Evolutionary conservation across 495 filamentous ascomycete genomes (phyloP).

Genomic region (Haplographium delicatum): DNA sequence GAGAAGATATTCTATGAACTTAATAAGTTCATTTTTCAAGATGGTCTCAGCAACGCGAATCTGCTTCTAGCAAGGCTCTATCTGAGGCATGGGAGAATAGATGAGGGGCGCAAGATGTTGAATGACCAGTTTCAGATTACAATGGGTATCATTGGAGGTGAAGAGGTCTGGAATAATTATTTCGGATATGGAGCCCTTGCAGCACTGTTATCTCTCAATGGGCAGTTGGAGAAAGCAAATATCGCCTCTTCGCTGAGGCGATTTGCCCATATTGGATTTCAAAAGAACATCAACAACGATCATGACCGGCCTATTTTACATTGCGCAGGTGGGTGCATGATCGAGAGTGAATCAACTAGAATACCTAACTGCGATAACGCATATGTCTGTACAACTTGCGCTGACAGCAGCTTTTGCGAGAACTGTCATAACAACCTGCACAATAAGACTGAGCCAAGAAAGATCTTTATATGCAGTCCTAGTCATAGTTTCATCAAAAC

Average conservation of each 20-base stretch:
- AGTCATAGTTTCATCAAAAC: slow-evolving; percentile 12
- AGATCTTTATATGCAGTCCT: slow-evolving; percentile 8
- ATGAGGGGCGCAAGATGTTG: slow-evolving; percentile 8
- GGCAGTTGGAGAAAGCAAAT: slow-evolving; percentile 11
- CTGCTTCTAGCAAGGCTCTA: slow-evolving; percentile 12
- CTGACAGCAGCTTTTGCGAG: slow-evolving; percentile 10
- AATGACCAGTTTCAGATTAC: slow-evolving; percentile 11
- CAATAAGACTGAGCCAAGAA: slow-evolving; percentile 3
- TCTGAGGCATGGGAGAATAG: slow-evolving; percentile 8
- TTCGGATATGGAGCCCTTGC: slow-evolving; percentile 9
- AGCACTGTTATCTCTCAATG: slow-evolving; percentile 8
- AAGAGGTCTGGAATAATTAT: slow-evolving; percentile 3
- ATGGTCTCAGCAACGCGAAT: slow-evolving; percentile 2
- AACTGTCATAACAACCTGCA: slow-evolving; percentile 1
- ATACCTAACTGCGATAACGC: neutral
- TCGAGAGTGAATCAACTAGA: neutral
- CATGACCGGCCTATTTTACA: neutral
- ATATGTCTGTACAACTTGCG: slow-evolving; percentile 10
- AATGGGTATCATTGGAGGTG: slow-evolving; percentile 8
- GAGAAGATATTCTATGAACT: slow-evolving; percentile 9
- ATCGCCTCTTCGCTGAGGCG: slow-evolving; percentile 8
- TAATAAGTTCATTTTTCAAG: neutral
- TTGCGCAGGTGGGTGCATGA: slow-evolving; percentile 1
- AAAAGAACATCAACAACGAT: too few relatives aligned
- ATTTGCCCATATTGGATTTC: slow-evolving; percentile 2